These are phyloP conservation scores for Umbellularia californica DNA, from an alignment of 164 flowering plant species.

Conservation along the genomic window DNA sequence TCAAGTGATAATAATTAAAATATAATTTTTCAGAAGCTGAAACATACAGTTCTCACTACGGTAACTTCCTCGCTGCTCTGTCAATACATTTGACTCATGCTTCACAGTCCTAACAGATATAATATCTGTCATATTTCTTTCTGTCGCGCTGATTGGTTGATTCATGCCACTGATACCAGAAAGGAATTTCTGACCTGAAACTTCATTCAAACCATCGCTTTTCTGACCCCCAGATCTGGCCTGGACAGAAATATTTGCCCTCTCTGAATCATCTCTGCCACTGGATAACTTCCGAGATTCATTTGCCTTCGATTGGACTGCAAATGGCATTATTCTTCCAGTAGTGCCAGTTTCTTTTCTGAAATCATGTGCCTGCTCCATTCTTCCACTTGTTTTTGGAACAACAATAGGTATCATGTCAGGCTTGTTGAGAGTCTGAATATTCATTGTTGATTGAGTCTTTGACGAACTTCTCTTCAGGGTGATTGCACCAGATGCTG, in stretches of 20 bases:
- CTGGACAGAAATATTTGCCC: conserved; percentile 26
- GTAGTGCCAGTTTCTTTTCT: conserved; percentile 47
- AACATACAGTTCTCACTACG: conserved; percentile 50
- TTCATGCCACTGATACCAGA: conserved; percentile 32
- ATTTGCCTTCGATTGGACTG: conserved; percentile 48
- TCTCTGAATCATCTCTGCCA: conserved; percentile 51
- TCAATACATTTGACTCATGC: conserved; percentile 27
- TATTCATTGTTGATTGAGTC: conserved; percentile 40
- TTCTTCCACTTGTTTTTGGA: conserved; percentile 9
- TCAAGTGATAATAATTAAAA: background rate
- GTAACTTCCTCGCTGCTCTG: conserved; percentile 37
- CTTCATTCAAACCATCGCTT: conserved; percentile 32
- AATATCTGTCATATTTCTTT: conserved; percentile 43
- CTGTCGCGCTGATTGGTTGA: conserved; percentile 28
- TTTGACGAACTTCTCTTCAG: conserved; percentile 46
- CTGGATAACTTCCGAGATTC: conserved; percentile 47
- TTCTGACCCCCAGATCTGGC: conserved; percentile 34
- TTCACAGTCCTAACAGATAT: conserved; percentile 33
- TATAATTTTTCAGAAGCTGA: conserved; percentile 5
- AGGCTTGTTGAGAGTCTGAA: conserved; percentile 41
- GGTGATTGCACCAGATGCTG: conserved; percentile 38
- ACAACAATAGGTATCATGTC: conserved; percentile 76
- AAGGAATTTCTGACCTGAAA: conserved; percentile 32
- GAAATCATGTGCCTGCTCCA: conserved; percentile 39
- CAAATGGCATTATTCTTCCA: conserved; percentile 49